Conservation (phyloP, 2,329 filamentous ascomycete species). For the Ilyonectria destructans region DNA sequence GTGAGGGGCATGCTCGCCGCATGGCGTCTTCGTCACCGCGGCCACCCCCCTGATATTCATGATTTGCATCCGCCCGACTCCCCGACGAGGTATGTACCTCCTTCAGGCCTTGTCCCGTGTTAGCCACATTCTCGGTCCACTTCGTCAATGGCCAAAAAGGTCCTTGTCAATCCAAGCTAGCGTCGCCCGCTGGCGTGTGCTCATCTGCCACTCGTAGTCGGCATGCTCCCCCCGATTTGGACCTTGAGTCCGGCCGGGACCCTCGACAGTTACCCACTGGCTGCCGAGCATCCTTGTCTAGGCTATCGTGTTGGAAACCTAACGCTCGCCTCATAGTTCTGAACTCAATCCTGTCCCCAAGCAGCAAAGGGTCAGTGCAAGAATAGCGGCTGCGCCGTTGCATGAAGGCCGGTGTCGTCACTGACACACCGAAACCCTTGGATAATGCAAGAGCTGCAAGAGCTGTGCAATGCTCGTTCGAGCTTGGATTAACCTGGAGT, state of each 20-base stretch:
- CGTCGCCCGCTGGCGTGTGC: conserved; percentile 43
- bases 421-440: conserved; percentile 28
- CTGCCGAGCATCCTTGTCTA: conserved; percentile 39
- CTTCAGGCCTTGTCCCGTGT: conserved; percentile 20
- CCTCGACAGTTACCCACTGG: conserved; percentile 38
- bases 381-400: conserved; percentile 12
- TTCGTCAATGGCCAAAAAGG: conserved; percentile 20
- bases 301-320: conserved; percentile 32
- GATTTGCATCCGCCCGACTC: conserved; percentile 21
- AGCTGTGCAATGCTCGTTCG: conserved; percentile 15
- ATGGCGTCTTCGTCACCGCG: conserved; percentile 30
- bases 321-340: conserved; percentile 41
- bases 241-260: conserved; percentile 38
- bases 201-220: conserved; percentile 39
- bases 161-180: conserved; percentile 33
- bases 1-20: conserved; percentile 26
- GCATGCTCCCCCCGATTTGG: conserved; percentile 43
- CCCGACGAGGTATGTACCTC: conserved; percentile 23
- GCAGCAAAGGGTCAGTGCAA: conserved; percentile 28
- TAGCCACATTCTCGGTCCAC: conserved; percentile 26
- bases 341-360: conserved; percentile 39
- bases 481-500: conserved; percentile 28
- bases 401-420: conserved; percentile 30
- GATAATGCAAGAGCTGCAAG: conserved; percentile 20
- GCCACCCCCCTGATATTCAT: conserved; percentile 23